Evolutionary conservation across 805 yeast genomes (phyloP), one percentile per base, ranked within the genome.

Genomic region (Nakazawaea laoshanensis): DNA sequence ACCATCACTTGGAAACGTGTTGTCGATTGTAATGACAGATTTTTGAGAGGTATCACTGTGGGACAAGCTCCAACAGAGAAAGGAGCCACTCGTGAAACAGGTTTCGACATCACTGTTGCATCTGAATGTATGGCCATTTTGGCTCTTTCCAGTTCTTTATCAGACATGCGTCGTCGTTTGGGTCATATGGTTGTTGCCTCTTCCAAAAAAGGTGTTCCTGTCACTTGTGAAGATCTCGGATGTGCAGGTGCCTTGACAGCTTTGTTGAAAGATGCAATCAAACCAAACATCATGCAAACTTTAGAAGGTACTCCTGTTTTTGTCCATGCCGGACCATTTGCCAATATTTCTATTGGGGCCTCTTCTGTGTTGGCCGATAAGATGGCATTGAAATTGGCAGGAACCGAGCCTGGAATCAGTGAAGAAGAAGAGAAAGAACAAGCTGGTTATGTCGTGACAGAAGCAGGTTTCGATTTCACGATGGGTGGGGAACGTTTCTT

Each of bases 401-500:
- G 92, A 47, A 64, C 74, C 22, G 69, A 66, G 33, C 59, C 64
- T 26, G 59, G 51, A 21, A 56, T 70, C 15, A 61, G 49, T 2
- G 26, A 39, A 13, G 53, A 50, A 29, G 46, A 54, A 38, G 52
- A 44, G 39, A 45, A 45, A 28, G 49, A 48, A 62, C 41, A 75
- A 34, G 64, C 66, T 40, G 97, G 97, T 44, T 89, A 74, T 53
- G 97, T 87, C 35, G 85, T 89, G 40, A 89, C 98, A 32, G 98
- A 89, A 59, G 96, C 97, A 24, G 98, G 98, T 33, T 89, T 89
- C 62, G 97, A 89, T 60, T 89, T 92, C 67, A 89, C 96, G 30
- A 89, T 89, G 97, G 98, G 98, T 44, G 97, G 97, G 47, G 98
- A 89, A 66, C 74, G 97, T 50, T 89, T 89, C 63, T 74, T 89